Percentiles rank a stretch among this genome's conserved stretches.
Conservation (phyloP, 106 monocot species). For the Chionographis japonica region DNA sequence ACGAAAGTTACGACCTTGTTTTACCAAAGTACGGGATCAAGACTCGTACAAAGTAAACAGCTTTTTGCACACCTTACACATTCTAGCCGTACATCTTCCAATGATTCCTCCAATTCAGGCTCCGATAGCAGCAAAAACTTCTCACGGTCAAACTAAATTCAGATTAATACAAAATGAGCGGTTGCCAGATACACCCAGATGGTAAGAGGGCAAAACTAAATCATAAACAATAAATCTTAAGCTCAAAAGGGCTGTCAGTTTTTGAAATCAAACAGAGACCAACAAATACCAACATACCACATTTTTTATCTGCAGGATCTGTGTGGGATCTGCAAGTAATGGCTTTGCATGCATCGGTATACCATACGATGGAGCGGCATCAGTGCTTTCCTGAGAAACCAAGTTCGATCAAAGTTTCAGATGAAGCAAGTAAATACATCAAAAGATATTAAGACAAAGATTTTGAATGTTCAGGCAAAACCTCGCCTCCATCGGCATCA, state of each 20-base stretch:
- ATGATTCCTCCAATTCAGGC: constrained; percentile 60
- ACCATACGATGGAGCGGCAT: constrained; percentile 41
- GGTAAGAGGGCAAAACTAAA: background rate
- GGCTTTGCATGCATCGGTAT: constrained; percentile 71
- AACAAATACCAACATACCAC: constrained; percentile 44
- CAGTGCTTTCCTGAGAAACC: constrained; percentile 38
- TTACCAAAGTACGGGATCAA: background rate
- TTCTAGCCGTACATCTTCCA: constrained; percentile 84
- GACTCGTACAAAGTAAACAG: background rate
- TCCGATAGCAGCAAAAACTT: constrained; percentile 38
- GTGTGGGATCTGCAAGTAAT: constrained; percentile 57
- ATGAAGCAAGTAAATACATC: background rate
- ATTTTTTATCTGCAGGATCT: constrained; percentile 74
- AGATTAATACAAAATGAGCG: background rate
- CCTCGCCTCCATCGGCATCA: constrained; percentile 27
- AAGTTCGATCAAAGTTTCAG: background rate
- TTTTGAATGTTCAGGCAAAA: constrained; percentile 11
- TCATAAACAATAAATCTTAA: background rate
- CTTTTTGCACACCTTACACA: constrained; percentile 51
- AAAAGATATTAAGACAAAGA: background rate
- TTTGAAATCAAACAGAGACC: background rate
- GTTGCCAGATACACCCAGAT: background rate
- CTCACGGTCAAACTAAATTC: constrained; percentile 54
- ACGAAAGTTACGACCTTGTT: background rate
- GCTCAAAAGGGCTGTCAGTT: no score